Base-by-base conservation (phyloP, 2,329 filamentous ascomycete genomes). In the Cadophora malorum region DNA sequence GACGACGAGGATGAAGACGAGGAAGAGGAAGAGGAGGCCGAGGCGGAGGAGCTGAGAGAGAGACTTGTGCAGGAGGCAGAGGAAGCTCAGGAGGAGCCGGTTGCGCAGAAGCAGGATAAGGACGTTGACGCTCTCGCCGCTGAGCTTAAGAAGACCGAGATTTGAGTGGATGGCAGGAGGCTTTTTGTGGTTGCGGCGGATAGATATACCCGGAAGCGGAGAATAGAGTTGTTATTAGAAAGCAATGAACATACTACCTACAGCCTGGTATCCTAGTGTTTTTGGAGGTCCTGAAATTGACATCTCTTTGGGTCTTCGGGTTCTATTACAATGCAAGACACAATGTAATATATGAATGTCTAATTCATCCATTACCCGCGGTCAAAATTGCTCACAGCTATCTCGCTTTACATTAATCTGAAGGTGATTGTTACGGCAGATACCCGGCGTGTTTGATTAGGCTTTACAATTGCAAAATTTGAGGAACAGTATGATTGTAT, bases 41-140 rank as follows among this genome's bases (percentile, higher is more conserved):
- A 88, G 73, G 80, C 84, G 25, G 84, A 90, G 78, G 88, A 90
- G 77, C 83, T 89, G 68, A 87, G 89, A 52, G 90, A 93, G 81
- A 91, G 90, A 79, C 80, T 89, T 47, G 77, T 90, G 73, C 86
- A 90, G 80, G 88, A 91, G 72, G 91, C 90, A 4, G 86, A 93
- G 74, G 85, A 88, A 76, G 90, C 90, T 0, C 90, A 93, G 79
- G 85, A 91, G 71, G 87, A 94, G 79, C 90, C 91, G 50, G 88
- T 90, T n/a, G 85, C 88, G 19, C 86, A 90, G 79, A 80, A 87
- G 72, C 86, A 92, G 79, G 89, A 94, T 77, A 87, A 89, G 79
- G 91, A 91, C 38, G 92, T 98, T 49, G 94, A 97, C 75, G 89
- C 89, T 56, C 82, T 98, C 76, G 91, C 93, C 19, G 87, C 90